Evolutionary conservation across 192 early-diverging fungal species (phyloP), one percentile per base, ranked within the genome.

Genomic region (Entrophospora sp.): DNA sequence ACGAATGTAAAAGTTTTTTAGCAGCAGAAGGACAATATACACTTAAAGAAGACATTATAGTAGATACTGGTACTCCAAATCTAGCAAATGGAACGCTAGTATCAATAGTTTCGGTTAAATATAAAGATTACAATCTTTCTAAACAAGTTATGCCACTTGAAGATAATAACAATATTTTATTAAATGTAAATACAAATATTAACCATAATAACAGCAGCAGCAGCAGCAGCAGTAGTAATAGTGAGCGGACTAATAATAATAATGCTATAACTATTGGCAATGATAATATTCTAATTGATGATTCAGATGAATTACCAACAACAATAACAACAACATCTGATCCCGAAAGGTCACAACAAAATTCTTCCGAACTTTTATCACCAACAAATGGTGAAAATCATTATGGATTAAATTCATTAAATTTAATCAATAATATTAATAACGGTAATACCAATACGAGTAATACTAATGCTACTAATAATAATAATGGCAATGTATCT

Each of bases 101-200:
- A 27, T 78, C 78, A 5, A 38, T 79, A 14, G 74, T 84, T 36
- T 77, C 77, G 9, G 78, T 84, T 42, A 84, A 84, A 59, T 82
- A 82, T 64, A 84, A 81, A 53, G 80, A 84, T 57, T 75, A n/a
- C n/a, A n/a, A 73, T 31, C 61, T 57, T 25, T 28, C 56, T 22
- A 61, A 67, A 9, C 66, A 52, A 22, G 64, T 53, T 22, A 58
- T 32, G 36, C 27, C 42, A n/a, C 51, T 5, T 34, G 43, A 27
- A 25, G 59, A 61, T 28, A 40, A 28, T 48, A 38, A n/a, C n/a
- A n/a, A n/a, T n/a, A n/a, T n/a, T n/a, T n/a, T n/a, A n/a, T n/a
- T n/a, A n/a, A n/a, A n/a, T n/a, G n/a, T n/a, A n/a, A n/a, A n/a
- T n/a, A n/a, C n/a, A n/a, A n/a, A n/a, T n/a, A n/a, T n/a, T n/a